Evolutionary conservation across 2,329 filamentous ascomycete species (phyloP).

Genomic region (Trichoderma sp.): DNA sequence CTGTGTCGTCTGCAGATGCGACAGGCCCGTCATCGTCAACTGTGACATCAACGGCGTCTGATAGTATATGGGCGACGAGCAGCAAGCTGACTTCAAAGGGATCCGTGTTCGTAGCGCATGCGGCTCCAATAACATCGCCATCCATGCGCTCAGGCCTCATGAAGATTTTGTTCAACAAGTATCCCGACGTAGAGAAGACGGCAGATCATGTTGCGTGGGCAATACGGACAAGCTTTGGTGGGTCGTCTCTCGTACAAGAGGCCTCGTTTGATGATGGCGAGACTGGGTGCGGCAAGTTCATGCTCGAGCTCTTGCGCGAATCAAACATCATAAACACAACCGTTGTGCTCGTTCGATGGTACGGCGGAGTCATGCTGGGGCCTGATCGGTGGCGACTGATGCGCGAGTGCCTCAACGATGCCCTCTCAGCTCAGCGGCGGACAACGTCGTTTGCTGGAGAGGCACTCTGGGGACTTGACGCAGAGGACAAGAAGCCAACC

Average conservation of each 20-base stretch:
- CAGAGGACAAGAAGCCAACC: constrained; percentile 47
- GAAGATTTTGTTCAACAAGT: constrained; percentile 46
- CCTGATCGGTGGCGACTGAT: constrained; percentile 62
- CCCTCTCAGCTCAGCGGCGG: constrained; percentile 48
- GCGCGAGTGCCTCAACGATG: constrained; percentile 54
- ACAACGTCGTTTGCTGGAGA: constrained; percentile 43
- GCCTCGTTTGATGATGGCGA: constrained; percentile 62
- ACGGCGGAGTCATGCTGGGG: constrained; percentile 59
- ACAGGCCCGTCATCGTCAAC: constrained; percentile 21
- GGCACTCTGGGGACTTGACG: constrained; percentile 59
- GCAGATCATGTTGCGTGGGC: constrained; percentile 60
- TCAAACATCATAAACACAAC: constrained; percentile 49
- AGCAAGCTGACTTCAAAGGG: constrained; percentile 49
- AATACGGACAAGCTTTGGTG: constrained; percentile 35
- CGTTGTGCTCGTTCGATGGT: constrained; percentile 61
- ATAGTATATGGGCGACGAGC: constrained; percentile 48
- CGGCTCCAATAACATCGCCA: constrained; percentile 35
- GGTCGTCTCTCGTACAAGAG: constrained; percentile 44
- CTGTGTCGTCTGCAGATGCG: neutral
- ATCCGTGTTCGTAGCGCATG: constrained; percentile 58
- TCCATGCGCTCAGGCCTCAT: constrained; percentile 45
- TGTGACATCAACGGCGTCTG: constrained; percentile 18
- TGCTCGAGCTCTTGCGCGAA: constrained; percentile 54
- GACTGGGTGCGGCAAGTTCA: constrained; percentile 54
- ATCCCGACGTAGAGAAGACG: constrained; percentile 46